phyloP scores from a whole-genome alignment of 306 rosid species.

The Rosa rugosa region DNA sequence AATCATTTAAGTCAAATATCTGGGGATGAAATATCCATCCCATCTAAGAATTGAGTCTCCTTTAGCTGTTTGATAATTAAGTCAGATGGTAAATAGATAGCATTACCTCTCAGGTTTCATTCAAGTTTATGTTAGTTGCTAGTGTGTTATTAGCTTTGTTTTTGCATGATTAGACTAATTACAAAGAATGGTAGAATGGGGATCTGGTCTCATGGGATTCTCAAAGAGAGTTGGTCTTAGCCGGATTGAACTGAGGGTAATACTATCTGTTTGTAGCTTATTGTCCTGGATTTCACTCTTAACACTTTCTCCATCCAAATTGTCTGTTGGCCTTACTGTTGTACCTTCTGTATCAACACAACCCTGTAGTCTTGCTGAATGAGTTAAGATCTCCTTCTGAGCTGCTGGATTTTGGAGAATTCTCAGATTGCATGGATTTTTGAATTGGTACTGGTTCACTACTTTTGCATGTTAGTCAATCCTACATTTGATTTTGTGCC shows the following conservation, averaged over 20 bases:
- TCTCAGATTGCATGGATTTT: slow-evolving; percentile 91
- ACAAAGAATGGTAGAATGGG: background rate
- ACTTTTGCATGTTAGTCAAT: slow-evolving; percentile 78
- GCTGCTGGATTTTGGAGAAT: slow-evolving; percentile 95
- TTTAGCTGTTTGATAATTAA: too few relatives aligned
- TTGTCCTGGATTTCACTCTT: background rate
- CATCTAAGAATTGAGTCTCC: too few relatives aligned
- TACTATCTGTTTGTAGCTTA: background rate
- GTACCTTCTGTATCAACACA: slow-evolving; percentile 96
- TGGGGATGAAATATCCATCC: too few relatives aligned
- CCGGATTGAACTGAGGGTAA: background rate
- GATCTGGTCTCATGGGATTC: slow-evolving; percentile 3
- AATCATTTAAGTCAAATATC: too few relatives aligned
- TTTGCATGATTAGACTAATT: background rate
- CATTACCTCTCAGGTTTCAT: background rate
- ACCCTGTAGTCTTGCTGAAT: slow-evolving; percentile 82
- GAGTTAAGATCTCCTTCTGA: slow-evolving; percentile 98
- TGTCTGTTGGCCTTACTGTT: slow-evolving; percentile 48
- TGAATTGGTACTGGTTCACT: slow-evolving; percentile 68
- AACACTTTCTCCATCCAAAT: slow-evolving; percentile 1
- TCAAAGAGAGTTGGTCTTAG: background rate
- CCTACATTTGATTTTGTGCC: slow-evolving; percentile 95
- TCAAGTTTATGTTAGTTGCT: background rate
- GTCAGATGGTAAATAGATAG: too few relatives aligned
- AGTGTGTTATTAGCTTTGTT: background rate